A percentile compares a stretch with the other conserved stretches of the same genome.
Conservation (phyloP, 2,329 filamentous ascomycete genomes). For the Curvularia lunata region DNA sequence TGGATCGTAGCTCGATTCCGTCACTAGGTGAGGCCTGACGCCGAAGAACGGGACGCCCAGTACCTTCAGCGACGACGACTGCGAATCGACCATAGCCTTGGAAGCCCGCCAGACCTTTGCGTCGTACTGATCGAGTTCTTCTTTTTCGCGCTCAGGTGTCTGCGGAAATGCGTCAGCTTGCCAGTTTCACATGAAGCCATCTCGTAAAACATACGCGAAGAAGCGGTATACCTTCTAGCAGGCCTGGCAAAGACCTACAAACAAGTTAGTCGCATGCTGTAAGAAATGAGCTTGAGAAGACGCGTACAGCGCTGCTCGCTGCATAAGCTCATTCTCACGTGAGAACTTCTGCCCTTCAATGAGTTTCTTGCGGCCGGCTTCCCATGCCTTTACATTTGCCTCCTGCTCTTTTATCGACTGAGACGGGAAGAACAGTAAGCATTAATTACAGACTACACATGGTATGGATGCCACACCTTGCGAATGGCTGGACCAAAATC, state of each 20-base stretch:
- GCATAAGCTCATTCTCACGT: conserved; percentile 59
- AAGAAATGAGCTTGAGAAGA: background rate
- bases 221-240: conserved; percentile 29
- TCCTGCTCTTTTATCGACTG: conserved; percentile 69
- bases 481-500: conserved; percentile 50
- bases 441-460: background rate
- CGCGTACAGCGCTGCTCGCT: conserved; percentile 62
- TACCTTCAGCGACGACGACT: conserved; percentile 61
- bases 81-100: conserved; percentile 64
- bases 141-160: conserved; percentile 57
- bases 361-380: conserved; percentile 59
- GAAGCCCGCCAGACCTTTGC: conserved; percentile 67
- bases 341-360: conserved; percentile 59
- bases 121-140: conserved; percentile 66
- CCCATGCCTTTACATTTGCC: conserved; percentile 68
- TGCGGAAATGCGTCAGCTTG: conserved; percentile 24
- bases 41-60: conserved; percentile 54
- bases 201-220: conserved; percentile 28
- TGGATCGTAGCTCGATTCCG: conserved; percentile 28
- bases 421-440: conserved; percentile 11
- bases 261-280: conserved; percentile 9
- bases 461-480: conserved; percentile 41
- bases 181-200: background rate
- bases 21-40: conserved; percentile 32
- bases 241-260: conserved; percentile 35